Evolutionary conservation across 345 rosid species (phyloP).

Genomic region (Eucalyptus dawsonii): DNA sequence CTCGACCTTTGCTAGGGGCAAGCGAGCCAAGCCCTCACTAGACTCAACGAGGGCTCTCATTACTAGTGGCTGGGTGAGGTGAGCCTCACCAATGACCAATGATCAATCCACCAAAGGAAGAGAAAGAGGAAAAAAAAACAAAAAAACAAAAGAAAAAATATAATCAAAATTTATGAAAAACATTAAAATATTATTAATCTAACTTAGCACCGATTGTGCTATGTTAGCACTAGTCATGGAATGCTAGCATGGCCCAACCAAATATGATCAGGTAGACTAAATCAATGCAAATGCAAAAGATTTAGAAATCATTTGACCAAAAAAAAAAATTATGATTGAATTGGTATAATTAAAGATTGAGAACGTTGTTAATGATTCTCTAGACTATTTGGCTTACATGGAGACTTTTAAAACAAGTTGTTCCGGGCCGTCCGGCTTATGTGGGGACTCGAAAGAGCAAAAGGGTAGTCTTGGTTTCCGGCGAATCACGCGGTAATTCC

Average conservation of each 20-base stretch:
- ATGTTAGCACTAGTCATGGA: accelerated
- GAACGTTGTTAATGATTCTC: too few species aligned
- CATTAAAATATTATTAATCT: too few species aligned
- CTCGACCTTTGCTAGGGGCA: accelerated
- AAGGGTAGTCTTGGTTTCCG: not conserved
- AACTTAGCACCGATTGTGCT: accelerated
- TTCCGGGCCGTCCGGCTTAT: not conserved
- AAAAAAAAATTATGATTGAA: too few species aligned
- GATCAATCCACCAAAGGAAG: not conserved
- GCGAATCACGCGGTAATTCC: not conserved
- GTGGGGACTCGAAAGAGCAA: not conserved
- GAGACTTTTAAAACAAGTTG: accelerated
- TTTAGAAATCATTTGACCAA: too few species aligned
- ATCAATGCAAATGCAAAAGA: accelerated
- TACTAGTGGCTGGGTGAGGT: not conserved
- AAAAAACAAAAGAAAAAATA: not conserved
- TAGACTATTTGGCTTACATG: accelerated
- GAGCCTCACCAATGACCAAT: not conserved
- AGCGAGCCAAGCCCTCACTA: not conserved
- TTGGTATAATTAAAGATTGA: accelerated
- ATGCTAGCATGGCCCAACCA: accelerated
- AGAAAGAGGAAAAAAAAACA: too few species aligned
- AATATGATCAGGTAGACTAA: too few species aligned
- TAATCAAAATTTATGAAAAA: too few species aligned
- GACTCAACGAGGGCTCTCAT: accelerated